Evolutionary conservation across 78 protist genomes (phyloP), one percentile per base, ranked within the genome.

Genomic region (Dictyostelium brefeldianum): DNA sequence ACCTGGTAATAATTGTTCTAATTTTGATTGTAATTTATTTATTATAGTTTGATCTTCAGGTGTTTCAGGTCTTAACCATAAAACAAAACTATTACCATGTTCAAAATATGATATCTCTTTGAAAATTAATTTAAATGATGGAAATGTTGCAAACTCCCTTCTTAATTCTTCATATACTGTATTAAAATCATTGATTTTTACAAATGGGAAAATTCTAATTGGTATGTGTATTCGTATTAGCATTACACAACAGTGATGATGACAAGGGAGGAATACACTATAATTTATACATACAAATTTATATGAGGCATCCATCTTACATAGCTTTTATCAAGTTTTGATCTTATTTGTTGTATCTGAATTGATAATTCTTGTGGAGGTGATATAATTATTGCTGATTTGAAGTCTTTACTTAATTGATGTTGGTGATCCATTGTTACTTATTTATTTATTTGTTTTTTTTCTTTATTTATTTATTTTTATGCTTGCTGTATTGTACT

Each of bases 231-330:
- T n/a, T n/a, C n/a, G n/a, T n/a, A n/a, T n/a, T n/a, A n/a, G 17
- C 27, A 80, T 47, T 46, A 53, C 47, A 54, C 5, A 59, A 53
- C 11, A 17, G 17, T 14, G 25, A 69, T 12, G 3, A 31, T 56
- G 14, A 65, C 22, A 56, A 43, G 31, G n/a, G n/a, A n/a, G n/a
- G n/a, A n/a, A n/a, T n/a, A n/a, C n/a, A n/a, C n/a, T n/a, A n/a
- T n/a, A n/a, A n/a, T n/a, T n/a, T n/a, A n/a, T n/a, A n/a, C n/a
- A n/a, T n/a, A 90, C 95, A 92, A 29, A 41, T 94, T 94, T n/a
- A 94, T 79, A 48, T 94, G 96, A 7, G 96, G 96, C 96, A 94
- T 94, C 96, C 96, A 94, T 51, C 96, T 53, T 36, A 74, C 41
- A 62, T 15, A 94, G 12, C 94, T 78, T 1, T 91, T 65, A 89